Percentiles rank a stretch among this genome's conserved stretches.
Conservation (phyloP, 2,329 filamentous ascomycete species). For the Furcasterigmium sp. region DNA sequence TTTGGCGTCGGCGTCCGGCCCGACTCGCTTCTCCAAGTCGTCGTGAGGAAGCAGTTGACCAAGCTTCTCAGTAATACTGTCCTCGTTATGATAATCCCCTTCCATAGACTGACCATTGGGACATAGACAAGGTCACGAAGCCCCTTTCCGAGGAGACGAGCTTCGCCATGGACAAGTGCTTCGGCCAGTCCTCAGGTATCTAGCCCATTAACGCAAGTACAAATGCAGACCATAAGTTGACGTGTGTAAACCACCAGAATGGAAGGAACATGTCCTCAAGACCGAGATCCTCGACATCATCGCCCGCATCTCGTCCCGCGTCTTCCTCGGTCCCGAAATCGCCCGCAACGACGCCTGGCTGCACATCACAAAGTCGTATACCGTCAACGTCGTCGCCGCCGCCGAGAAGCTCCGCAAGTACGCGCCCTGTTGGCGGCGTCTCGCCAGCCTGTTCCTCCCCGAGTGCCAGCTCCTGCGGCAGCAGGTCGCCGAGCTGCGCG, state of each 20-base stretch:
- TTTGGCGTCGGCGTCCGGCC: neutral
- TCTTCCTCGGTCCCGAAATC: conserved; percentile 39
- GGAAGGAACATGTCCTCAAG: conserved; percentile 5
- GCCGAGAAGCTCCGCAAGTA: conserved; percentile 4
- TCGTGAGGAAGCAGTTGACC: conserved; percentile 13
- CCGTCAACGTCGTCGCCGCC: conserved; percentile 6
- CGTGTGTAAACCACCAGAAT: conserved; percentile 4
- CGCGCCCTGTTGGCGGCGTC: neutral
- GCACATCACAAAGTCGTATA: conserved; percentile 28
- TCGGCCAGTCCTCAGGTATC: conserved; percentile 4
- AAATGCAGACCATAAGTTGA: neutral
- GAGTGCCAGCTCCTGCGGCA: conserved; percentile 24
- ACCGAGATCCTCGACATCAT: conserved; percentile 23
- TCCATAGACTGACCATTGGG: neutral
- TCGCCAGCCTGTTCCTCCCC: conserved; percentile 1
- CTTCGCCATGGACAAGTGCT: conserved; percentile 3
- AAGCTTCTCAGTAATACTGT: conserved; percentile 13
- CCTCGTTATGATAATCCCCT: neutral
- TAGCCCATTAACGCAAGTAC: neutral
- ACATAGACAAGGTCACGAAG: conserved; percentile 7
- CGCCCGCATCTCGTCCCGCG: conserved; percentile 41
- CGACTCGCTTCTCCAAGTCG: conserved; percentile 7
- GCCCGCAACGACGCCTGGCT: conserved; percentile 43
- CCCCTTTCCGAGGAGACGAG: conserved; percentile 8
- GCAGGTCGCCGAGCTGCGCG: conserved; percentile 27